Base-by-base conservation (phyloP, 176 grass and related monocot genomes). In the Musa troglodytarum region DNA sequence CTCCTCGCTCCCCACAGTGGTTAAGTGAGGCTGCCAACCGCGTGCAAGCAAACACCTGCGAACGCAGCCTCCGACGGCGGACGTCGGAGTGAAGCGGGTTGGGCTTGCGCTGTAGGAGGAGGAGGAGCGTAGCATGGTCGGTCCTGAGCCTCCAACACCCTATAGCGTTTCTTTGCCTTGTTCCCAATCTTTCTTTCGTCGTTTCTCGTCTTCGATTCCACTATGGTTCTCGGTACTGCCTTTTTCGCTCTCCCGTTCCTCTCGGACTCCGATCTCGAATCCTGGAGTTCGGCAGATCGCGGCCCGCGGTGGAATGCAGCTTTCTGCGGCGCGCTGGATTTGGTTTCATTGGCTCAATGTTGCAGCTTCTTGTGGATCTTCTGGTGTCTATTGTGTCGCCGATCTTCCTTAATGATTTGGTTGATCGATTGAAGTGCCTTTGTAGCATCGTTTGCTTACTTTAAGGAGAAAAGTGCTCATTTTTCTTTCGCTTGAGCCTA, bases 341-440 rank as follows among this genome's bases (percentile, higher is more conserved):
- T 78, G 66, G 22, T 54, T 78, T 52, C 20, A 0, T 68, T 2
- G 8, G 76, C 63, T 55, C 62, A 66, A 54, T 34, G 64, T 52
- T 77, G 17, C 21, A 10, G 62, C 51, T 68, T 68, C 54, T 16
- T 21, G 9, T 66, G 63, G 11, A 14, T n/a, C 8, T 54, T 4
- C 1, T 28, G 24, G 2, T 29, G 13, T 24, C 9, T 68, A 23
- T 67, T 22, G 25, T 22, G 76, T 66, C n/a, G 1, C 13, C 2
- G 10, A 13, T 66, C 49, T n/a, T 77, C 1, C 25, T 11, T 6
- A 66, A 66, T 28, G 19, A 2, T 52, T 54, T 12, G 3, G 9
- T 76, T 50, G 76, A 68, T 34, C 12, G 63, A 68, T 78, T 78
- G 76, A 34, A 54, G 76, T 52, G 49, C 63, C 12, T 1, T 34